Evolutionary conservation across 768 basidiomycete species (phyloP).

Genomic region (Kwoniella dendrophila): DNA sequence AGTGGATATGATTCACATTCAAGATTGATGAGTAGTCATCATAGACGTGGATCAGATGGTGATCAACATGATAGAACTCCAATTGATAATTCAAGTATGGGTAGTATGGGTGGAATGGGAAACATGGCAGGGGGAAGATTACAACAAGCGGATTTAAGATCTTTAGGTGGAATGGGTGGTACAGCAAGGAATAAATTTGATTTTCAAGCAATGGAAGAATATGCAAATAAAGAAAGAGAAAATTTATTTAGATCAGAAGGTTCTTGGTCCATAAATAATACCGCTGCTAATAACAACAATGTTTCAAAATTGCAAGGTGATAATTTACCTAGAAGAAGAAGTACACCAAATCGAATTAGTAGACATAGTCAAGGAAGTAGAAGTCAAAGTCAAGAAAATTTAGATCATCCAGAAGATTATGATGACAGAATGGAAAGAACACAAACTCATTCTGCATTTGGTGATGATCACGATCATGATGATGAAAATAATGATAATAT

Average conservation of each 20-base stretch:
- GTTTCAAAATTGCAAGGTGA: slow-evolving; percentile 1
- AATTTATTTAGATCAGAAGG: slow-evolving; percentile 10
- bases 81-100: neutral
- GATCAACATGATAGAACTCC: slow-evolving; percentile 14
- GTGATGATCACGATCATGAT: slow-evolving; percentile 29
- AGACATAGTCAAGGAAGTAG: neutral
- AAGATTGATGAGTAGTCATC: slow-evolving; percentile 23
- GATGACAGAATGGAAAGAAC: slow-evolving; percentile 34
- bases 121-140: too few species aligned
- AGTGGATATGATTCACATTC: slow-evolving; percentile 39
- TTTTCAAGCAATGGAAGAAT: slow-evolving; percentile 52
- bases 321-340: slow-evolving; percentile 16
- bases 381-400: slow-evolving; percentile 12
- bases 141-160: slow-evolving; percentile 17
- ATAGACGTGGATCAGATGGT: slow-evolving; percentile 20
- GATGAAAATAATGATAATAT: slow-evolving; percentile 1
- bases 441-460: slow-evolving; percentile 35
- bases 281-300: slow-evolving; percentile 12
- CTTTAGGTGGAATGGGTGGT: slow-evolving; percentile 38
- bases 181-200: slow-evolving; percentile 41
- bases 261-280: neutral
- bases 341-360: slow-evolving; percentile 3
- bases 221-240: slow-evolving; percentile 43
- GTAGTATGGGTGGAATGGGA: slow-evolving; percentile 13
- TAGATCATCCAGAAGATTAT: slow-evolving; percentile 28